Conservation (phyloP, 495 filamentous ascomycete species). For the Annulohypoxylon moriforme region DNA sequence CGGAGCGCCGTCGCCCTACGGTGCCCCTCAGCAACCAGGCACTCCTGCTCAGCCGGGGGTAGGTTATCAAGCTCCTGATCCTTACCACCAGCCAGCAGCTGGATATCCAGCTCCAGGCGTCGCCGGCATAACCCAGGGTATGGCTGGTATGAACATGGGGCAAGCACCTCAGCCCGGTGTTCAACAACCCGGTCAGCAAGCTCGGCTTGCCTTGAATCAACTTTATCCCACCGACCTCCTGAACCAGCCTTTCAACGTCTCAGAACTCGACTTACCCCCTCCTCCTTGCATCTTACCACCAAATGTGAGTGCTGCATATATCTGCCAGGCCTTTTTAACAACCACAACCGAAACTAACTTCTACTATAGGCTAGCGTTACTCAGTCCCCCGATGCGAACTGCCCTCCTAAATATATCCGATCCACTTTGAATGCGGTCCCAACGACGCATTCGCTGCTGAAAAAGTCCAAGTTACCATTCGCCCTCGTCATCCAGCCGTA, state of each 20-base stretch:
- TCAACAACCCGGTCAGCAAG: slow-evolving; percentile 66
- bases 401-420: slow-evolving; percentile 91
- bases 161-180: slow-evolving; percentile 62
- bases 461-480: slow-evolving; percentile 95
- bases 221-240: slow-evolving; percentile 92
- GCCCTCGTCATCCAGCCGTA: slow-evolving; percentile 97
- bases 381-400: slow-evolving; percentile 91
- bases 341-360: slow-evolving; percentile 43
- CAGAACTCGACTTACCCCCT: slow-evolving; percentile 91
- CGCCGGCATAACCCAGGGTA: slow-evolving; percentile 81
- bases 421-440: slow-evolving; percentile 95
- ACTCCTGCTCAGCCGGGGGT: slow-evolving; percentile 53
- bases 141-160: slow-evolving; percentile 82
- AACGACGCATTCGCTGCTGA: slow-evolving; percentile 88
- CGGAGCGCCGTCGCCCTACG: slow-evolving; percentile 61
- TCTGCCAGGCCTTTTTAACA: not conserved
- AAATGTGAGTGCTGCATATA: slow-evolving; percentile 71
- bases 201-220: slow-evolving; percentile 77
- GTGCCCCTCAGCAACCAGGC: slow-evolving; percentile 59
- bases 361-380: slow-evolving; percentile 79
- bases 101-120: slow-evolving; percentile 67
- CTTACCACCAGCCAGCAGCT: slow-evolving; percentile 70
- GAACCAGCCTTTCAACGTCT: slow-evolving; percentile 91
- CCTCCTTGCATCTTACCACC: slow-evolving; percentile 91
- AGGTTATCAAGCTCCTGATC: slow-evolving; percentile 74